Evolutionary conservation across 805 yeast species (phyloP).

Genomic region (Kodamaea neixiangensis): DNA sequence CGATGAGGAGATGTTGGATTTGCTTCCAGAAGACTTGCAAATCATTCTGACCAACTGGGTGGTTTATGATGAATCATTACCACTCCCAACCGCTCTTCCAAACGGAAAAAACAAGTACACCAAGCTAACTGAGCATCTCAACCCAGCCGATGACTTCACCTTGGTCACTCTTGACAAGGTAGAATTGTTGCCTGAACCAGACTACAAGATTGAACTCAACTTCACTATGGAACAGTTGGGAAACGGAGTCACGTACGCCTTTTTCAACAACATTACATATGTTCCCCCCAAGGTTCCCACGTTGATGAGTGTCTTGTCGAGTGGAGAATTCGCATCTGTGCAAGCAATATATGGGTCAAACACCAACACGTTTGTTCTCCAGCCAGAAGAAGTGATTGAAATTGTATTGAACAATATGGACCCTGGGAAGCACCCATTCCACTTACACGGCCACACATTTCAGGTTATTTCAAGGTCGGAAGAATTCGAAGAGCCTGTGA

Average conservation of each 20-base stretch:
- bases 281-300: conserved; percentile 73
- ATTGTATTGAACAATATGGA: conserved; percentile 78
- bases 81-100: conserved; percentile 29
- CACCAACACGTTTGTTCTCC: conserved; percentile 62
- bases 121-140: conserved; percentile 31
- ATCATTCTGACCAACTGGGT: conserved; percentile 57
- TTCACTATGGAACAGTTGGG: conserved; percentile 69
- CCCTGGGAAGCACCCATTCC: conserved; percentile 79
- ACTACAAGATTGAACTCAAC: conserved; percentile 57
- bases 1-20: conserved; percentile 70
- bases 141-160: conserved; percentile 69
- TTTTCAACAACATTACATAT: conserved; percentile 68
- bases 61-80: conserved; percentile 43
- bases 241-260: conserved; percentile 75
- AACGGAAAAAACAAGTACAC: conserved; percentile 34
- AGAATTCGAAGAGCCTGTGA: conserved; percentile 53
- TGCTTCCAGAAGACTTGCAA: conserved; percentile 58
- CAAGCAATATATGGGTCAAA: conserved; percentile 72
- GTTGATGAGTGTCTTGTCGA: conserved; percentile 58
- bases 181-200: conserved; percentile 57
- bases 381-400: conserved; percentile 66
- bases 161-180: conserved; percentile 62
- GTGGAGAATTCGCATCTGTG: conserved; percentile 53
- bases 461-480: conserved; percentile 59
- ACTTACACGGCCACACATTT: conserved; percentile 73